Percentiles rank a stretch among this genome's conserved stretches.
Evolutionary conservation across 225 moss, liverwort and hornwort genomes (phyloP).

Genomic region (Climacium dendroides): DNA sequence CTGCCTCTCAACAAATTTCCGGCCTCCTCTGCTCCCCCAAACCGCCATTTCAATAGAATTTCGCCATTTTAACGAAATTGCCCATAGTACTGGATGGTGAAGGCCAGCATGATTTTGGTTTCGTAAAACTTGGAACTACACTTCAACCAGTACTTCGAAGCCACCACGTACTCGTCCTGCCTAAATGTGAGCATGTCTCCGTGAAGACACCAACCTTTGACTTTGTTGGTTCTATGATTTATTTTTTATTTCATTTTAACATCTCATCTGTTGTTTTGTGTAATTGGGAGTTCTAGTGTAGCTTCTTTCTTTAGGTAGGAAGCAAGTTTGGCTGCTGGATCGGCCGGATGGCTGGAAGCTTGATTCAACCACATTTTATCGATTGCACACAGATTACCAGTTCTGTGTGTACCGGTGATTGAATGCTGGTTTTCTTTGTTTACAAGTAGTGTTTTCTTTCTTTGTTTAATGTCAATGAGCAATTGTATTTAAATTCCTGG

Average conservation of each 20-base stretch:
- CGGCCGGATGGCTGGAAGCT: not conserved
- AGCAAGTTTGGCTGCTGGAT: not conserved
- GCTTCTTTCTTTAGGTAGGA: not conserved
- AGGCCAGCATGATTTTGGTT: not conserved
- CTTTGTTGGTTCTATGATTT: not conserved
- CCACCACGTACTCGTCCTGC: not conserved
- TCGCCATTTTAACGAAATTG: no score
- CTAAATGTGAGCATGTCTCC: not conserved
- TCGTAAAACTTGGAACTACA: not conserved
- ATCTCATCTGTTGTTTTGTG: not conserved
- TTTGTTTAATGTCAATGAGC: no score
- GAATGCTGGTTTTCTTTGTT: not conserved
- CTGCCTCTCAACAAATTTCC: no score
- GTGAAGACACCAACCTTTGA: not conserved
- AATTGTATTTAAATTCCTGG: not conserved
- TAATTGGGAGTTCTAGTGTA: not conserved
- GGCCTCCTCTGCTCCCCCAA: no score
- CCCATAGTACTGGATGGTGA: no score
- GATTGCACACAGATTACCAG: not conserved
- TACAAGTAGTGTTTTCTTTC: no score
- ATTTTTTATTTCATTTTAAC: not conserved
- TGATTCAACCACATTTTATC: not conserved
- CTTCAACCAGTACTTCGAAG: not conserved
- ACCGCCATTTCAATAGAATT: no score
- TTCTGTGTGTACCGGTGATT: not conserved